Evolutionary conservation across 257 asterid species (phyloP).

Genomic region (Euphrasia confusa): DNA sequence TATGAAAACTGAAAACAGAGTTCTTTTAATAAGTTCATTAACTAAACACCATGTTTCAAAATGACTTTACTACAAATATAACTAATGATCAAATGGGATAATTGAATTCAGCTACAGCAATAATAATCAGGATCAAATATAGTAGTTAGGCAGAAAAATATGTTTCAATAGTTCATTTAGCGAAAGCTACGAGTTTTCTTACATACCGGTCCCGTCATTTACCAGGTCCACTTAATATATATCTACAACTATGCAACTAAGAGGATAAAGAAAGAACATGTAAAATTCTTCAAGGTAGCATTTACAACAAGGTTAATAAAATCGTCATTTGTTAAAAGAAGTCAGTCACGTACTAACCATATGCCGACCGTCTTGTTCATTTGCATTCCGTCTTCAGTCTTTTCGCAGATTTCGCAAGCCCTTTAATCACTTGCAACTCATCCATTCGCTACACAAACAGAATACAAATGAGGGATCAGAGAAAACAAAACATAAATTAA

Average conservation of each 20-base stretch:
- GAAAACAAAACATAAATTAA: background rate
- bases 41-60: too few relatives aligned
- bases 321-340: conserved; percentile 35
- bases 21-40: too few relatives aligned
- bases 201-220: conserved; percentile 22
- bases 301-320: conserved; percentile 23
- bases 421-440: conserved; percentile 76
- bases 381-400: conserved; percentile 72
- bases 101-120: too few relatives aligned
- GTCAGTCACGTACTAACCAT: conserved; percentile 27
- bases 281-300: conserved; percentile 8
- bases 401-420: conserved; percentile 82
- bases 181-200: conserved; percentile 23
- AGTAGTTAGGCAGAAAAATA: too few relatives aligned
- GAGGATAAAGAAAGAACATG: too few relatives aligned
- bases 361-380: conserved; percentile 22
- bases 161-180: conserved; percentile 25
- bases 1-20: too few relatives aligned
- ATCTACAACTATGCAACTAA: conserved; percentile 24
- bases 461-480: background rate
- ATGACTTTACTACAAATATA: too few relatives aligned
- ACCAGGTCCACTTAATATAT: conserved; percentile 24
- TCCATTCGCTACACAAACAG: conserved; percentile 67
- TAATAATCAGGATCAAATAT: too few relatives aligned
- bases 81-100: too few relatives aligned